Percentiles rank a stretch among this genome's conserved stretches.
Conservation (phyloP, 139 green algal genomes). For the Volvox africanus region DNA sequence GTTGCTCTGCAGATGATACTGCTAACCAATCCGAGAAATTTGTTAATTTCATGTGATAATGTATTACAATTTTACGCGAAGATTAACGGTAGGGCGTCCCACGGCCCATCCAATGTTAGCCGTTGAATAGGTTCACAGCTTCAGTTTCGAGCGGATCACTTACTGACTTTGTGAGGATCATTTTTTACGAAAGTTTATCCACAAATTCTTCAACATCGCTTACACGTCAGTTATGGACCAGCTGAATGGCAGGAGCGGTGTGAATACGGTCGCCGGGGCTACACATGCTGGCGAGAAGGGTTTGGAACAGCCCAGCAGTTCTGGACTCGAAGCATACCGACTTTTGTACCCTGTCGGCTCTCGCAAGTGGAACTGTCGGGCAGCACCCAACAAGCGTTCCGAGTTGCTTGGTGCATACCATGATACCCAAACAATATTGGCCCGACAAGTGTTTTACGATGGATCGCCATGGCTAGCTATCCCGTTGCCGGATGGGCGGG, state of each 20-base stretch:
- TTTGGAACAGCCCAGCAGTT: neutral
- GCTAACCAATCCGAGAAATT: too few species aligned
- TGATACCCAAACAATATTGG: slow-evolving; percentile 22
- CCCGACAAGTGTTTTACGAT: neutral
- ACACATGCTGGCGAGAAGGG: neutral
- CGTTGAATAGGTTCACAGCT: neutral
- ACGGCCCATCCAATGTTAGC: neutral
- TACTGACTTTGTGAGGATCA: neutral
- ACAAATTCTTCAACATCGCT: neutral
- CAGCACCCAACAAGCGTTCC: slow-evolving; percentile 11
- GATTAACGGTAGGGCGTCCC: neutral
- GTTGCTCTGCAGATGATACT: too few species aligned
- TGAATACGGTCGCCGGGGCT: neutral
- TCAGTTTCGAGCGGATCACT: neutral
- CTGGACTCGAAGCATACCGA: neutral
- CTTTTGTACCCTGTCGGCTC: slow-evolving; percentile 24
- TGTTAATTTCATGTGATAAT: too few species aligned
- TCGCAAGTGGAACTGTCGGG: slow-evolving; percentile 31
- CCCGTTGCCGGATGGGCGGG: neutral
- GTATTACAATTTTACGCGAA: neutral
- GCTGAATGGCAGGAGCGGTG: neutral
- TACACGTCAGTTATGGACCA: too few species aligned
- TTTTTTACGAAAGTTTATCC: neutral
- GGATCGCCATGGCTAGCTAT: slow-evolving; percentile 30
- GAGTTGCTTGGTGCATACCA: slow-evolving; percentile 17